Conservation (phyloP, 2,329 filamentous ascomycete species). For the Epicoccum nigrum region DNA sequence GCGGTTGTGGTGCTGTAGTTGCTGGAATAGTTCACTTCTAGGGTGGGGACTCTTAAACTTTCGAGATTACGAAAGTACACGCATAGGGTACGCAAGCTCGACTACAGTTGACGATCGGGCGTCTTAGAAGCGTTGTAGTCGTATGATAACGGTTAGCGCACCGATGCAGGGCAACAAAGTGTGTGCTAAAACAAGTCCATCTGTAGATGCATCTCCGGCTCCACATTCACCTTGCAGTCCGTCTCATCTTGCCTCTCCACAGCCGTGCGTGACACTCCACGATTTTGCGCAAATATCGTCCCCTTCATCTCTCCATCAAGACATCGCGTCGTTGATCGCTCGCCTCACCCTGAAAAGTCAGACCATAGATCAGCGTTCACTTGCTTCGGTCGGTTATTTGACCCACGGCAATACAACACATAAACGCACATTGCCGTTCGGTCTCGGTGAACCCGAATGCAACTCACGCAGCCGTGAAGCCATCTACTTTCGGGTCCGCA, state of each 20-base stretch:
- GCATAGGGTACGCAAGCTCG: slow-evolving; percentile 17
- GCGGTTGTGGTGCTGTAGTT: too few relatives aligned
- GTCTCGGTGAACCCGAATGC: slow-evolving; percentile 13
- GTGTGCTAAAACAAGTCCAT: slow-evolving; percentile 8
- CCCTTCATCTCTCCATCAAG: slow-evolving; percentile 15
- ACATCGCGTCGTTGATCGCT: slow-evolving; percentile 25
- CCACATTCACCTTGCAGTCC: slow-evolving; percentile 32
- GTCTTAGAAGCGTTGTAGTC: slow-evolving; percentile 1
- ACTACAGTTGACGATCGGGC: slow-evolving; percentile 14
- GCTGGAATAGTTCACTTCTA: too few relatives aligned
- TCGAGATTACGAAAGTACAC: too few relatives aligned
- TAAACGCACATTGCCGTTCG: slow-evolving; percentile 1
- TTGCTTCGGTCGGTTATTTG: slow-evolving; percentile 10
- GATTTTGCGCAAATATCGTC: slow-evolving; percentile 12
- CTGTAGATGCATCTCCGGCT: slow-evolving; percentile 23
- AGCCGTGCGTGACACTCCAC: slow-evolving; percentile 17
- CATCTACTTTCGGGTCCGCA: slow-evolving; percentile 8
- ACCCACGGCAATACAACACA: slow-evolving; percentile 9
- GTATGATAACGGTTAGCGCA: slow-evolving; percentile 5
- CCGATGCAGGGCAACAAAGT: slow-evolving; percentile 18
- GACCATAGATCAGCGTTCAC: slow-evolving; percentile 34
- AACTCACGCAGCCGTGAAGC: slow-evolving; percentile 3
- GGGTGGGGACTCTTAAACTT: too few relatives aligned
- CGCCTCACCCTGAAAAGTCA: slow-evolving; percentile 30
- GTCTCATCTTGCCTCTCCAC: slow-evolving; percentile 25